Evolutionary conservation across 345 rosid genomes (phyloP).

Genomic region (Dovyalis caffra): DNA sequence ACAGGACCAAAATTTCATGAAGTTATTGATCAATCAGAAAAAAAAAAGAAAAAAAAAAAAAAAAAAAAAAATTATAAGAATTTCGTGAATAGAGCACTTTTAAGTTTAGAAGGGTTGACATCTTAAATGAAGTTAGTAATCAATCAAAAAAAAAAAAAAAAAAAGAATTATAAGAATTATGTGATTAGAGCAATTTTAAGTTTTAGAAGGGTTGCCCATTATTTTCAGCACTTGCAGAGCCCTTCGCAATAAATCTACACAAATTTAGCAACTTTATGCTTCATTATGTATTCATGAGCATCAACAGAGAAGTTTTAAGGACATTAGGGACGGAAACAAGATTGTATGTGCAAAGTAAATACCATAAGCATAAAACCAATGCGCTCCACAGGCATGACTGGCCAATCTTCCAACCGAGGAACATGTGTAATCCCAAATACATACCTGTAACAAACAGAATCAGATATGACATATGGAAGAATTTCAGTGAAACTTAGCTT

Average conservation of each 20-base stretch:
- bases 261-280: background rate
- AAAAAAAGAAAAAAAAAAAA: too few species aligned
- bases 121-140: background rate
- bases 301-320: background rate
- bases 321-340: background rate
- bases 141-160: background rate
- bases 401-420: constrained; percentile 95
- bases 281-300: background rate
- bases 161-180: background rate
- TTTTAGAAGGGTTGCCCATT: background rate
- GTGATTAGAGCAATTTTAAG: background rate
- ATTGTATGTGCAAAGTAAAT: constrained; percentile 7
- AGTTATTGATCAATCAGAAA: background rate
- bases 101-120: background rate
- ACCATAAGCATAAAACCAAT: constrained; percentile 89
- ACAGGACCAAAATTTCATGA: background rate
- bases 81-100: background rate
- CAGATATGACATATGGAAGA: background rate
- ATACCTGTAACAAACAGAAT: constrained; percentile 48
- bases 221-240: background rate
- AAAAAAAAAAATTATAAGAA: too few species aligned
- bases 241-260: background rate
- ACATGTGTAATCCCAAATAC: constrained; percentile 87
- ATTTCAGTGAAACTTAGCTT: background rate
- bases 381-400: constrained; percentile 86